These are phyloP conservation scores for Colletotrichum sp. DNA, from an alignment of 2,329 filamentous ascomycete genomes.

Conservation along the genomic window DNA sequence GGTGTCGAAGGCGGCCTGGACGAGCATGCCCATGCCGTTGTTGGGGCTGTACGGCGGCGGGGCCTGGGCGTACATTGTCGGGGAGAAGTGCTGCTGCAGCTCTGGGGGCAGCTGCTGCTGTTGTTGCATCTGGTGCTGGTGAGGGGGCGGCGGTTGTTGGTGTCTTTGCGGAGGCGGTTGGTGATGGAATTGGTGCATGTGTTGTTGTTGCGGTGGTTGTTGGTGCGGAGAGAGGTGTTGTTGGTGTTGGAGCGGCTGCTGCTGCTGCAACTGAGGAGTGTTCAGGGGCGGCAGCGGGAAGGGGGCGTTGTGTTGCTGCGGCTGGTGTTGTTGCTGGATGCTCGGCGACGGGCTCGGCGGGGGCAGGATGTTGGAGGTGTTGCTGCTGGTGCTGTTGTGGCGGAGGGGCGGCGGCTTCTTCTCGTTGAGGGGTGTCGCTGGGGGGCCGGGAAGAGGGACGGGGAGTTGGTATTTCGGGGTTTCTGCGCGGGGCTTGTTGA, in stretches of 20 bases:
- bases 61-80: conserved; percentile 22
- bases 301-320: conserved; percentile 1
- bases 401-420: conserved; percentile 1
- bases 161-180: neutral
- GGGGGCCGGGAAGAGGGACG: conserved; percentile 12
- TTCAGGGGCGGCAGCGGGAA: conserved; percentile 13
- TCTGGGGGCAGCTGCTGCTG: conserved; percentile 22
- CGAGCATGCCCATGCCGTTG: conserved; percentile 45
- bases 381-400: conserved; percentile 11
- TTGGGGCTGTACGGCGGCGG: conserved; percentile 26
- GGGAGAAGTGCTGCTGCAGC: conserved; percentile 17
- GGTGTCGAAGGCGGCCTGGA: conserved; percentile 42
- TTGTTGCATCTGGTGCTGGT: conserved; percentile 20
- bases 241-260: neutral
- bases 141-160: neutral
- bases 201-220: neutral
- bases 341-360: conserved; percentile 17
- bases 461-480: conserved; percentile 4
- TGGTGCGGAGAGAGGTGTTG: conserved; percentile 2
- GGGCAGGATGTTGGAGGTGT: conserved; percentile 24
- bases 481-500: conserved; percentile 25
- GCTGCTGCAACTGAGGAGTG: neutral
- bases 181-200: neutral
- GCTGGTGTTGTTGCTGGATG: conserved; percentile 12
- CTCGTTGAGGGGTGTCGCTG: conserved; percentile 6